These are phyloP conservation scores for Pleurotus djamor DNA, from an alignment of 768 basidiomycete genomes.

Conservation along the genomic window DNA sequence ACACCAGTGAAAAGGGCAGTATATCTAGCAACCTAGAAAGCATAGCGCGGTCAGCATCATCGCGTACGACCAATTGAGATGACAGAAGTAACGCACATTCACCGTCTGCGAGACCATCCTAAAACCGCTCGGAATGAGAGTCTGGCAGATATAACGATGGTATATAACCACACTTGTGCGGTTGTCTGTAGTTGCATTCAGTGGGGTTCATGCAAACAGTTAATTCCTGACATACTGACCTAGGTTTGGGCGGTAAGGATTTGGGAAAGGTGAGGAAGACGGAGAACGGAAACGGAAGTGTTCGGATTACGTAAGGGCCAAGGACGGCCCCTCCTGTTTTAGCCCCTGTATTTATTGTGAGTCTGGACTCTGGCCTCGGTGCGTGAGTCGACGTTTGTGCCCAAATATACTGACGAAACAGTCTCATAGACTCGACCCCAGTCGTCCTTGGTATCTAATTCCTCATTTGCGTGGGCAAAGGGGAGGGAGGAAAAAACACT, in stretches of 20 bases:
- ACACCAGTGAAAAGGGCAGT: slow-evolving; percentile 86
- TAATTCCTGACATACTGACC: neutral
- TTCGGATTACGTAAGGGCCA: slow-evolving; percentile 6
- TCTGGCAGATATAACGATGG: neutral
- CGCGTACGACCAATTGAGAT: neutral
- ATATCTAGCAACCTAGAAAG: slow-evolving; percentile 84
- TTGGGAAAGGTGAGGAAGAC: neutral
- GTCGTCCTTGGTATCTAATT: too few species aligned
- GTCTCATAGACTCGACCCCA: too few species aligned
- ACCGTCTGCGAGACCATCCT: slow-evolving; percentile 73
- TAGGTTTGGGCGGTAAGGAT: neutral
- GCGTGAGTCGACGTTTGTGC: too few species aligned
- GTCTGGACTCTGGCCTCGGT: too few species aligned
- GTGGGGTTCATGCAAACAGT: neutral
- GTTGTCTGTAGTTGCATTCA: neutral
- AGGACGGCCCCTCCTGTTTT: too few species aligned
- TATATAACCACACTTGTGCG: slow-evolving; percentile 2
- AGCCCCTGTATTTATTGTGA: too few species aligned
- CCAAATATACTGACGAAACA: too few species aligned
- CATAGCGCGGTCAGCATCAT: neutral
- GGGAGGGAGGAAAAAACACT: too few species aligned
- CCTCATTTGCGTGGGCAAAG: too few species aligned
- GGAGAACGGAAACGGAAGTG: slow-evolving; percentile 1
- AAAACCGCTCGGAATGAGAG: slow-evolving; percentile 4
- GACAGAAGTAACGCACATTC: slow-evolving; percentile 52